A percentile compares a stretch with the other conserved stretches of the same genome.
These are phyloP conservation scores for Magnusiomyces fungicola DNA, from an alignment of 1,139 yeast genomes.

Conservation along the genomic window DNA sequence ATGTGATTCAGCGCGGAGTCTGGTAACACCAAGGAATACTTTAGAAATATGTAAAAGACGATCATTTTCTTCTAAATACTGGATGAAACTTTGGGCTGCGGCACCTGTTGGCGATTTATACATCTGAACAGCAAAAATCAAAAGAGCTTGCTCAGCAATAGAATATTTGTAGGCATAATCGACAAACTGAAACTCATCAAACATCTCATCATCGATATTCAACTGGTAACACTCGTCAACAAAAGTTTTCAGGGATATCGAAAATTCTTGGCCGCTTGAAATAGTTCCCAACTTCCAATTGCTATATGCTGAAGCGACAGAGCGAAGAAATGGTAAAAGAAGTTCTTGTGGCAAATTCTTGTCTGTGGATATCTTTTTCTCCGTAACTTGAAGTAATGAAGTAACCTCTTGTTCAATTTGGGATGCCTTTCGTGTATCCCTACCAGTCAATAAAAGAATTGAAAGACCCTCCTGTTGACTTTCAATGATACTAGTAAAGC, in stretches of 20 bases:
- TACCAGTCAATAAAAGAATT: constrained; percentile 67
- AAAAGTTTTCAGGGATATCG: constrained; percentile 8
- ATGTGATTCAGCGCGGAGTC: constrained; percentile 43
- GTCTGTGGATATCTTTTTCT: constrained; percentile 40
- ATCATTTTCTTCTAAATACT: constrained; percentile 38
- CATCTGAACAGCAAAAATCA: constrained; percentile 64
- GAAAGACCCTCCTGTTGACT: constrained; percentile 84
- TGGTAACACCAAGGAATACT: constrained; percentile 27
- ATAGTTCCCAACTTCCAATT: constrained; percentile 18
- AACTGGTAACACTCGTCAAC: constrained; percentile 5
- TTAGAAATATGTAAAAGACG: constrained; percentile 27
- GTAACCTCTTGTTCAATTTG: constrained; percentile 23
- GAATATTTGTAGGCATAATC: constrained; percentile 34
- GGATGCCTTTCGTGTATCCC: constrained; percentile 40
- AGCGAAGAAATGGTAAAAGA: constrained; percentile 20
- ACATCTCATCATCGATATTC: not conserved
- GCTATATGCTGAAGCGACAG: constrained; percentile 31
- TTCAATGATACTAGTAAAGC: constrained; percentile 67
- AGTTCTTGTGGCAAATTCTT: constrained; percentile 6
- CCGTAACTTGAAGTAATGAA: constrained; percentile 51
- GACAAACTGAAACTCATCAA: constrained; percentile 2
- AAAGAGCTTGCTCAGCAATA: constrained; percentile 60
- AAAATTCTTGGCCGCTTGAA: constrained; percentile 9
- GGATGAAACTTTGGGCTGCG: constrained; percentile 38
- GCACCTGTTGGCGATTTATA: constrained; percentile 39